A percentile compares a stretch with the other conserved stretches of the same genome.
These are phyloP conservation scores for Vicia villosa DNA, from an alignment of 306 rosid species.

Conservation along the genomic window DNA sequence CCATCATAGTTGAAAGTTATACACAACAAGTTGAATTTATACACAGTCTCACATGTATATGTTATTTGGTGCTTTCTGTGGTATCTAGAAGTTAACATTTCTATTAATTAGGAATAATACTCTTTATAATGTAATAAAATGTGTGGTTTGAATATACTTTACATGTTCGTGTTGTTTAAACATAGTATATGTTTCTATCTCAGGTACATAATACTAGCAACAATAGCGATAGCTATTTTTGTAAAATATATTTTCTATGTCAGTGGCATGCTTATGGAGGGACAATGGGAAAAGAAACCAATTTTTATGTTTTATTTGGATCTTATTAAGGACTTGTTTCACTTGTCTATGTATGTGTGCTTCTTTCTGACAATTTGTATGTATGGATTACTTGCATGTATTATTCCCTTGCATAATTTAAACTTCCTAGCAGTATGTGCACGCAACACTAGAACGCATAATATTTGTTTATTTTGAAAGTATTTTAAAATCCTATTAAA, in stretches of 20 bases:
- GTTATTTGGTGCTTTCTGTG: slow-evolving; percentile 5
- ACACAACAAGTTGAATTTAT: not conserved
- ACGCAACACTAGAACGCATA: not conserved
- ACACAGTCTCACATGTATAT: not conserved
- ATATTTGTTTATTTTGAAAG: not conserved
- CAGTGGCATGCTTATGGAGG: slow-evolving; percentile 93
- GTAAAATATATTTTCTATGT: slow-evolving; percentile 92
- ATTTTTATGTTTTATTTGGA: slow-evolving; percentile 96
- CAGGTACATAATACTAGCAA: slow-evolving; percentile 99
- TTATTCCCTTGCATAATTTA: slow-evolving; percentile 10
- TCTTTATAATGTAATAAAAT: not conserved
- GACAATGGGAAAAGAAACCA: slow-evolving; percentile 97
- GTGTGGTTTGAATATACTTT: slow-evolving; percentile 25
- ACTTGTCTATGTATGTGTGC: slow-evolving; percentile 93
- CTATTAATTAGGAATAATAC: not conserved
- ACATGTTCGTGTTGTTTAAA: slow-evolving; percentile 9
- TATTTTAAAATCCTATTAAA: not conserved
- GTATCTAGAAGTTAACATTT: slow-evolving; percentile 10
- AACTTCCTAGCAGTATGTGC: slow-evolving; percentile 8
- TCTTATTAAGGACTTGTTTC: slow-evolving; percentile 93
- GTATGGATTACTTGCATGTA: slow-evolving; percentile 51
- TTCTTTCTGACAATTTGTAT: slow-evolving; percentile 89
- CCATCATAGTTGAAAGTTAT: slow-evolving; percentile 2
- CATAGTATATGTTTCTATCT: slow-evolving; percentile 35
- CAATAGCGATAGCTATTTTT: slow-evolving; percentile 83